Evolutionary conservation across 78 protist species (phyloP), one percentile per base, ranked within the genome.

Genomic region (Isochrysis galbana): DNA sequence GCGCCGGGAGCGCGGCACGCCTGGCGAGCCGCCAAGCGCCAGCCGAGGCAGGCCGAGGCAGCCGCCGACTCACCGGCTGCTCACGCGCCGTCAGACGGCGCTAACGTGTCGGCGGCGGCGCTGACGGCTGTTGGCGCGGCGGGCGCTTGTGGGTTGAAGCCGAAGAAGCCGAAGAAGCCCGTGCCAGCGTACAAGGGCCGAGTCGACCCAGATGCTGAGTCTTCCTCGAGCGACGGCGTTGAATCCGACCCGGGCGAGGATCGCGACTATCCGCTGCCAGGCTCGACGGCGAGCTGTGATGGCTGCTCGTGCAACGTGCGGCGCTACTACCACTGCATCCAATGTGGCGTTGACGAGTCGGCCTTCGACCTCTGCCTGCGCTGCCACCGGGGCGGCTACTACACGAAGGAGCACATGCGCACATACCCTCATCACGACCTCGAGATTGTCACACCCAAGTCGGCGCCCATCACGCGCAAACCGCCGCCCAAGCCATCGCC

Each of bases 241-340:
- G 61, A 7, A 7, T 51, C 61, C 29, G 61, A 51, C 61, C 29
- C 61, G 14, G 61, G 61, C 61, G 74, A 61, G n/a, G 74, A 61
- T 23, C 74, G 74, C 4, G 74, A 61, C 36, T 61, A 61, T 32
- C 74, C 74, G 4, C 23, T 61, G 74, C 74, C 74, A 32, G 74
- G 74, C 74, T 23, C n/a, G 36, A 23, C 5, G 3, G 74, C 74
- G 36, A 21, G 23, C n/a, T 61, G 74, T 32, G 74, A 61, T 32
- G 74, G 74, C 74, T 61, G 74, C 74, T 23, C n/a, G 36, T 7
- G 36, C 74, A 21, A 61, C 29, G 74, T 7, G 5, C 74, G 74
- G 36, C 74, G 74, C 74, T 61, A 26, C 74, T 61, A 61, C 74
- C 74, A 61, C 74, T 61, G 74, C 74, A 32, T 61, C 74, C 36